Conservation (phyloP, 176 grass and related monocot species). For the Triticum dicoccoides region DNA sequence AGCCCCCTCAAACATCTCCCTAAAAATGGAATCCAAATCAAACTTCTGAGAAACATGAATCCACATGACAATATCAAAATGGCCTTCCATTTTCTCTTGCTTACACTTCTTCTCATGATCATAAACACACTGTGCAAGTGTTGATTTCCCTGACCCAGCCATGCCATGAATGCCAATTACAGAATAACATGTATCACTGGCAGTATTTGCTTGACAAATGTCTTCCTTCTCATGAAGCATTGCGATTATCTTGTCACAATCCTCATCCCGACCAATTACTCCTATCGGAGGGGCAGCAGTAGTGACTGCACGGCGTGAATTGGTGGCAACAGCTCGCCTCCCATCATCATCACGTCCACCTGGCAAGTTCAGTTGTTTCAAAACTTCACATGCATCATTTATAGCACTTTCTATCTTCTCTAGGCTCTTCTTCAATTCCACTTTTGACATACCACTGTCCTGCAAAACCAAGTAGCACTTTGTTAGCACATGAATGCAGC, state of each 20-base stretch:
- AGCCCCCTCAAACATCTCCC: background rate
- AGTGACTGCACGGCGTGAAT: background rate
- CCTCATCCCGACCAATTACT: background rate
- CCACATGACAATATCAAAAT: background rate
- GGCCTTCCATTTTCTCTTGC: background rate
- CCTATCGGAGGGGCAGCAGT: background rate
- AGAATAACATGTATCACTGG: background rate
- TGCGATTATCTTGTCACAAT: background rate
- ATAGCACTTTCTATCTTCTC: background rate
- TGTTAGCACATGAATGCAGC: too few relatives aligned
- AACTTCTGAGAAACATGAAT: background rate
- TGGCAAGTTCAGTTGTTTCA: background rate
- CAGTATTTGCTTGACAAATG: too few relatives aligned
- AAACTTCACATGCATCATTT: background rate
- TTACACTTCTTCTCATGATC: background rate
- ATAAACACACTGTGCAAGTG: background rate
- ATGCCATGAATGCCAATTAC: constrained; percentile 4
- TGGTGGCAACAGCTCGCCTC: background rate
- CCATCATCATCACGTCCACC: background rate
- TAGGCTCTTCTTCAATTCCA: background rate
- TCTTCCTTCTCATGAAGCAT: background rate
- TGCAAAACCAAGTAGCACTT: background rate
- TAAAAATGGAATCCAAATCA: background rate
- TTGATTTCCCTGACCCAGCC: background rate
- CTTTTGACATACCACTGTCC: background rate